phyloP scores from a whole-genome alignment of 2,329 filamentous ascomycete species.

The Alternaria atra region DNA sequence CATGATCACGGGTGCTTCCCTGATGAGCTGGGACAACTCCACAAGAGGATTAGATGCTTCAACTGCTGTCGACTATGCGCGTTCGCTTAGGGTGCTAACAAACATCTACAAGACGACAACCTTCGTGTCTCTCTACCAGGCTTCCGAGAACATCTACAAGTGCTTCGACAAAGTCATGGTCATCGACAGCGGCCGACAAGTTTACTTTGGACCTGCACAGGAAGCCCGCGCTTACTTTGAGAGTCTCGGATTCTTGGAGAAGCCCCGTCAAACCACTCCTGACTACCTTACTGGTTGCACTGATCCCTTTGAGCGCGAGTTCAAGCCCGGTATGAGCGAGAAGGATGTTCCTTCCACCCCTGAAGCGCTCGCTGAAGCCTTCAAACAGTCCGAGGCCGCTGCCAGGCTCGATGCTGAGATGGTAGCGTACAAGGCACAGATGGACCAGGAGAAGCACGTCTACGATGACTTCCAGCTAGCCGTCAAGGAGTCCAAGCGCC shows the following conservation, averaged over 20 bases:
- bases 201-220: constrained; percentile 75
- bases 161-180: constrained; percentile 87
- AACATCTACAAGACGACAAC: constrained; percentile 85
- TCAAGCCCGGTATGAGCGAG: constrained; percentile 71
- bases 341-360: constrained; percentile 74
- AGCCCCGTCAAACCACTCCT: constrained; percentile 79
- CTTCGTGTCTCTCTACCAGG: constrained; percentile 87
- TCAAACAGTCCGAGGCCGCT: constrained; percentile 70
- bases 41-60: constrained; percentile 60
- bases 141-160: constrained; percentile 81
- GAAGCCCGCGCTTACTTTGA: constrained; percentile 80
- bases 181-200: constrained; percentile 77
- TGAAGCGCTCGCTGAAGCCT: constrained; percentile 73
- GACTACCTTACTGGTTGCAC: constrained; percentile 86
- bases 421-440: constrained; percentile 69
- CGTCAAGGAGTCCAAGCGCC: constrained; percentile 80
- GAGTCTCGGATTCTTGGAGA: constrained; percentile 75
- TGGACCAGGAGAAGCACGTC: constrained; percentile 71
- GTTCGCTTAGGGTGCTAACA: constrained; percentile 68
- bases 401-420: constrained; percentile 71
- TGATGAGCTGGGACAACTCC: constrained; percentile 70
- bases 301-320: constrained; percentile 83
- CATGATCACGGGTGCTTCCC: constrained; percentile 75
- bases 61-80: constrained; percentile 60
- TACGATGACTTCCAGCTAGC: constrained; percentile 80